Evolutionary conservation across 306 rosid species (phyloP).

Genomic region (Cucurbita ficifolia): DNA sequence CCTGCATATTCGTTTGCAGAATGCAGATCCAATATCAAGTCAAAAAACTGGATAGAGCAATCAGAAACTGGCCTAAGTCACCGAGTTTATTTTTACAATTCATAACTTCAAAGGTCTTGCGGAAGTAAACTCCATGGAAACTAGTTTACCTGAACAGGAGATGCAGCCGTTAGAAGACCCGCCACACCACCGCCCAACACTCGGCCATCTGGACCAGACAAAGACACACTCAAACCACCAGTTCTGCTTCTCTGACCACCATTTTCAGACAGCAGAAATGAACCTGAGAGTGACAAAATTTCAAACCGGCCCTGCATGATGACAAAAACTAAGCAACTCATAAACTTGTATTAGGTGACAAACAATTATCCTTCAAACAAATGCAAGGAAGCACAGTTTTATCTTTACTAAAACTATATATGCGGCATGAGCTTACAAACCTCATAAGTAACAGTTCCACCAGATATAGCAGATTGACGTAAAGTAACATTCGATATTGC

Average conservation of each 20-base stretch:
- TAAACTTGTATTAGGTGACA: background rate
- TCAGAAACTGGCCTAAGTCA: background rate
- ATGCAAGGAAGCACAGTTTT: background rate
- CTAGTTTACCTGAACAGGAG: conserved; percentile 60
- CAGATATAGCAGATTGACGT: conserved; percentile 47
- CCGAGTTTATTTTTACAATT: too few species aligned
- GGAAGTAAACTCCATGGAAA: too few species aligned
- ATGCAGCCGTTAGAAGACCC: conserved; percentile 54
- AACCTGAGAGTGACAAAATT: conserved; percentile 56
- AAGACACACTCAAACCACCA: conserved; percentile 51
- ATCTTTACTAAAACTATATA: background rate
- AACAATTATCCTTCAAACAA: background rate
- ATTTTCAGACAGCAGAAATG: conserved; percentile 34
- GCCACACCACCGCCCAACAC: conserved; percentile 64
- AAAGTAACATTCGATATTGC: conserved; percentile 64
- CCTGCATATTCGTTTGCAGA: conserved; percentile 21
- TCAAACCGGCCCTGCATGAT: conserved; percentile 60
- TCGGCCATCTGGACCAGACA: conserved; percentile 64
- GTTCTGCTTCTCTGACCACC: conserved; percentile 27
- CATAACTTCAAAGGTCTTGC: too few species aligned
- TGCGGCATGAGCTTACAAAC: conserved; percentile 21
- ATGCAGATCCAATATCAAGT: background rate
- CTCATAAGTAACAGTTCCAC: conserved; percentile 80
- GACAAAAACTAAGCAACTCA: background rate
- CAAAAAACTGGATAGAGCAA: background rate